Percentiles rank a stretch among this genome's conserved stretches.
Evolutionary conservation across 352 stramenopile genomes (phyloP).

Genomic region (Phytophthora parvispora): DNA sequence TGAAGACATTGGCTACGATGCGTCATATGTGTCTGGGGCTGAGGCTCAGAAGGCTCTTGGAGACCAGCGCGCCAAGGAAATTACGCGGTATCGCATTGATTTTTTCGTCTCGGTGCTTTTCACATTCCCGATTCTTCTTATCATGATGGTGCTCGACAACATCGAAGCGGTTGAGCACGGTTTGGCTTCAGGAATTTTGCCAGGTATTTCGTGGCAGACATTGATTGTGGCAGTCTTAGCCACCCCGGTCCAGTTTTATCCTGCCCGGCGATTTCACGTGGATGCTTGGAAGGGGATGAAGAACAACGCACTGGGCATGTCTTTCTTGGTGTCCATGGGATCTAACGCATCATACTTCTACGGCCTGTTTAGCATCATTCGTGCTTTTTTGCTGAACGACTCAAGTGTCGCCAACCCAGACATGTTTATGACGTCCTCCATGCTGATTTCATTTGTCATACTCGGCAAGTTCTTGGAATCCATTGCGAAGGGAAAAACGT

Average conservation of each 20-base stretch:
- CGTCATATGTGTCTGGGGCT: slow-evolving; percentile 68
- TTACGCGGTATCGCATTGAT: slow-evolving; percentile 82
- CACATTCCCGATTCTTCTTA: slow-evolving; percentile 94
- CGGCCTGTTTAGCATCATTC: slow-evolving; percentile 91
- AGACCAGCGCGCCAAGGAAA: slow-evolving; percentile 83
- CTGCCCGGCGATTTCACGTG: slow-evolving; percentile 95
- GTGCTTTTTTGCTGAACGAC: slow-evolving; percentile 70
- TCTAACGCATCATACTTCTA: slow-evolving; percentile 98
- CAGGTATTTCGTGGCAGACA: slow-evolving; percentile 81
- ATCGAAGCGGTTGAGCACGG: slow-evolving; percentile 62
- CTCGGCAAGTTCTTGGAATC: slow-evolving; percentile 98
- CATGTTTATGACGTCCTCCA: slow-evolving; percentile 99
- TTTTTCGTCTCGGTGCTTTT: slow-evolving; percentile 93
- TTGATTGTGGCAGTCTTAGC: slow-evolving; percentile 86
- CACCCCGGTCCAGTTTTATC: slow-evolving; percentile 97
- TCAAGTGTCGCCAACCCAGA: slow-evolving; percentile 75
- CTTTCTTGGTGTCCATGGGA: slow-evolving; percentile 97
- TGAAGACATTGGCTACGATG: slow-evolving; percentile 93
- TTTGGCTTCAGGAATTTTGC: slow-evolving; percentile 64
- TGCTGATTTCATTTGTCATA: slow-evolving; percentile 99
- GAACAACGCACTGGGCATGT: slow-evolving; percentile 96
- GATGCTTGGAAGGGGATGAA: slow-evolving; percentile 94
- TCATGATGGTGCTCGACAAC: slow-evolving; percentile 94
- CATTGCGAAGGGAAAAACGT: slow-evolving; percentile 95
- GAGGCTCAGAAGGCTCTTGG: slow-evolving; percentile 87